Percentiles rank a stretch among this genome's conserved stretches.
phyloP scores from a whole-genome alignment of 2,329 filamentous ascomycete genomes.

The Scytalidium sp. region DNA sequence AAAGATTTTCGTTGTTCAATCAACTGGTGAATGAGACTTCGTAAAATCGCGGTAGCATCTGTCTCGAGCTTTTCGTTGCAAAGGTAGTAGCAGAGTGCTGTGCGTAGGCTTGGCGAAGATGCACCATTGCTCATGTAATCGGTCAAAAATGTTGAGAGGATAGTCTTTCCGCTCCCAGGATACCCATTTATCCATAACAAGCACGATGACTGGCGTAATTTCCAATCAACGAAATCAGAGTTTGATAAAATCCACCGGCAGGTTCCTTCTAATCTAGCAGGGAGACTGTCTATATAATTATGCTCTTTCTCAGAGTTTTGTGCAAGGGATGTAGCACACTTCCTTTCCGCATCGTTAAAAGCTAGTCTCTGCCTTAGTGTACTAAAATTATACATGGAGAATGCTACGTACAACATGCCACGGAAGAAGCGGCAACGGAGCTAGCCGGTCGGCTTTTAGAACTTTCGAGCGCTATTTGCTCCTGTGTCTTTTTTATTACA shows the following conservation, averaged over 20 bases:
- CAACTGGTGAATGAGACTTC: slow-evolving; percentile 33
- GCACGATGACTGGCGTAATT: slow-evolving; percentile 21
- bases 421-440: slow-evolving; percentile 3
- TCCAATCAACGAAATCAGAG: slow-evolving; percentile 28
- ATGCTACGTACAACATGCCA: slow-evolving; percentile 12
- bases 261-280: slow-evolving; percentile 30
- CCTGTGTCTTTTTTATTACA: slow-evolving; percentile 1
- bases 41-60: slow-evolving; percentile 32
- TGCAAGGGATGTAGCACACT: slow-evolving; percentile 29
- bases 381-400: background rate
- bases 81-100: slow-evolving; percentile 28
- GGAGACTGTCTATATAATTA: slow-evolving; percentile 28
- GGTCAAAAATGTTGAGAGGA: slow-evolving; percentile 31
- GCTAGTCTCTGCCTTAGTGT: slow-evolving; percentile 19
- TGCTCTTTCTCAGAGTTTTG: slow-evolving; percentile 23
- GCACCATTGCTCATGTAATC: slow-evolving; percentile 21
- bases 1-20: slow-evolving; percentile 28
- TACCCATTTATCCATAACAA: slow-evolving; percentile 35
- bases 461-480: background rate
- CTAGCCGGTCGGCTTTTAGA: background rate
- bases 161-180: slow-evolving; percentile 36
- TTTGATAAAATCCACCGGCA: slow-evolving; percentile 33
- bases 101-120: slow-evolving; percentile 6
- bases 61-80: slow-evolving; percentile 32
- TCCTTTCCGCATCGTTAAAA: slow-evolving; percentile 29